Evolutionary conservation across 2,329 filamentous ascomycete species (phyloP).

Genomic region (Xylaria hypoxylon): DNA sequence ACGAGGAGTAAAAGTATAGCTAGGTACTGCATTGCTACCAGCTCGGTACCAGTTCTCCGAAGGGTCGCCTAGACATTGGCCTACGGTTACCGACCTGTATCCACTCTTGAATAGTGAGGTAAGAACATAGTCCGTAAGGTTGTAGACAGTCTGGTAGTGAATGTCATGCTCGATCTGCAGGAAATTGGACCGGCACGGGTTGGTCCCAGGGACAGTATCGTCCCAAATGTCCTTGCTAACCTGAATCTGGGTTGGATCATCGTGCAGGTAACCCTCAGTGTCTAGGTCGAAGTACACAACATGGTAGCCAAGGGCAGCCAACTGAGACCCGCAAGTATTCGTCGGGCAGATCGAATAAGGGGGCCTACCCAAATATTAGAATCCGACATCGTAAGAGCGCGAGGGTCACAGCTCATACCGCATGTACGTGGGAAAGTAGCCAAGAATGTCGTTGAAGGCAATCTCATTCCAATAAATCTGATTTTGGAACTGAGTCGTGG

Average conservation of each 20-base stretch:
- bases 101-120: conserved; percentile 57
- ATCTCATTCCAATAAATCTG: conserved; percentile 53
- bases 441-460: conserved; percentile 51
- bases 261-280: conserved; percentile 51
- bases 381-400: not conserved
- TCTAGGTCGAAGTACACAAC: conserved; percentile 51
- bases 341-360: conserved; percentile 50
- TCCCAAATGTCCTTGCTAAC: conserved; percentile 54
- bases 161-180: conserved; percentile 61
- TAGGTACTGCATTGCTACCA: conserved; percentile 45
- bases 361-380: conserved; percentile 43
- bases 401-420: conserved; percentile 39
- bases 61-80: conserved; percentile 66
- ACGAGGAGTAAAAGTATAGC: conserved; percentile 46
- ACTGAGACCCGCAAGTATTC: conserved; percentile 44
- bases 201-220: conserved; percentile 48
- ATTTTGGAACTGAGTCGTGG: conserved; percentile 47
- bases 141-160: conserved; percentile 59
- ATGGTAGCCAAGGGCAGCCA: conserved; percentile 50
- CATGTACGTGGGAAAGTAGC: conserved; percentile 52
- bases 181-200: conserved; percentile 48
- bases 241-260: conserved; percentile 51
- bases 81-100: conserved; percentile 63
- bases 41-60: conserved; percentile 64
- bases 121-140: conserved; percentile 60